Conservation (phyloP, 768 basidiomycete genomes). For the Sutorius australiensis region DNA sequence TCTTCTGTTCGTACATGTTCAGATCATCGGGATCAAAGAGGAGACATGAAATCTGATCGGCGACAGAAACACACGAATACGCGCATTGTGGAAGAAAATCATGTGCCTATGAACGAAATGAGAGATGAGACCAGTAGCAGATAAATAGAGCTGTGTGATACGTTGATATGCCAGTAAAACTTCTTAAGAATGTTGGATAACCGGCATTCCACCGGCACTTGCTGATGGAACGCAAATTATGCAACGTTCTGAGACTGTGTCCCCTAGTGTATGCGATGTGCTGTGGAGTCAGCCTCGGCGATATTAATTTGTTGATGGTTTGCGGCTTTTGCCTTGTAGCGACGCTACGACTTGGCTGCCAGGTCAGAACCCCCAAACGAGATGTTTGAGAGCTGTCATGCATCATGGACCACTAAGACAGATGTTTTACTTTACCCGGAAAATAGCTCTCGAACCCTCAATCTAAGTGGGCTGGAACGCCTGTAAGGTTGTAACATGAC, state of each 20-base stretch:
- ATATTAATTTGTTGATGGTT: neutral
- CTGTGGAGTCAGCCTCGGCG: neutral
- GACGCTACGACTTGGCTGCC: neutral
- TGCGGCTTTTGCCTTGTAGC: neutral
- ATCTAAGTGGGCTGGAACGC: no score
- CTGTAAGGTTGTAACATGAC: no score
- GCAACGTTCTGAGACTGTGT: neutral
- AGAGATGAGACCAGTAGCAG: neutral
- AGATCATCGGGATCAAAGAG: no score
- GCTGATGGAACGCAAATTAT: no score
- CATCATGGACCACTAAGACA: neutral
- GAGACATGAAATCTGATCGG: neutral
- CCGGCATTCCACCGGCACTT: neutral
- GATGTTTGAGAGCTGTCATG: neutral
- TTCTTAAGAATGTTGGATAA: neutral
- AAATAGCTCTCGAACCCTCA: no score
- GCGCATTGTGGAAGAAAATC: neutral
- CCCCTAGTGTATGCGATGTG: constrained; percentile 3
- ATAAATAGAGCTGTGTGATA: neutral
- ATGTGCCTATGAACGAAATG: neutral
- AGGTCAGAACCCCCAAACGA: neutral
- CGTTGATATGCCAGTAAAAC: constrained; percentile 2
- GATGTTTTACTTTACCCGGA: neutral
- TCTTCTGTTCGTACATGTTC: no score
- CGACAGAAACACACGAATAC: neutral